Evolutionary conservation across 2,329 filamentous ascomycete genomes (phyloP).

Genomic region (Pseudogymnoascus sp.): DNA sequence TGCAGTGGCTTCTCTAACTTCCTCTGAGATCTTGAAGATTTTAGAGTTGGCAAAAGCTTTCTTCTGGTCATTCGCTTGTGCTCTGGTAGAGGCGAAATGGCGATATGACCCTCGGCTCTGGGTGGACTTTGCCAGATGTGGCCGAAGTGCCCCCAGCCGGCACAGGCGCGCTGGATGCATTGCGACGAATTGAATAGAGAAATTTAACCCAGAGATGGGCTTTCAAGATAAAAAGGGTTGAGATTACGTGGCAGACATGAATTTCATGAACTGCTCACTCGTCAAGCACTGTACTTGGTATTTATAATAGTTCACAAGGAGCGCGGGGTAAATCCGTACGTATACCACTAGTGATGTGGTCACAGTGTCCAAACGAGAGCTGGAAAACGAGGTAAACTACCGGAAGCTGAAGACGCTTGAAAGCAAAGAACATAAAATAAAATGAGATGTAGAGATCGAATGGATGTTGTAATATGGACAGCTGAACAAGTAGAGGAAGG

Average conservation of each 20-base stretch:
- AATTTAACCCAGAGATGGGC: not conserved
- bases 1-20: constrained; percentile 69
- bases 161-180: not conserved
- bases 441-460: not conserved
- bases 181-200: not conserved
- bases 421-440: not conserved
- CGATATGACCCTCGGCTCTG: not conserved
- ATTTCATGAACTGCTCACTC: constrained; percentile 1
- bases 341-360: not conserved
- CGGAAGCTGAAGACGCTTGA: not conserved
- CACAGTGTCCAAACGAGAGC: not conserved
- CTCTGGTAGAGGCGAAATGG: not conserved
- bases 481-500: not conserved
- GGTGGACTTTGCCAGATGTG: not conserved
- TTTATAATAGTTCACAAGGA: not conserved
- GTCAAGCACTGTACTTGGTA: not conserved
- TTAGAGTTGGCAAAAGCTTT: not conserved
- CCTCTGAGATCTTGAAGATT: constrained; percentile 30
- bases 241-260: not conserved
- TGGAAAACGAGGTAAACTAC: not conserved
- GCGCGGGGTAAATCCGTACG: not conserved
- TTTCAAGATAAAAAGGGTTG: not conserved
- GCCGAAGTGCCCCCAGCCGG: not conserved
- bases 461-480: not conserved
- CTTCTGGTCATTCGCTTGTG: not conserved